Conservation (phyloP, 768 basidiomycete species). For the Russula olivacea region DNA sequence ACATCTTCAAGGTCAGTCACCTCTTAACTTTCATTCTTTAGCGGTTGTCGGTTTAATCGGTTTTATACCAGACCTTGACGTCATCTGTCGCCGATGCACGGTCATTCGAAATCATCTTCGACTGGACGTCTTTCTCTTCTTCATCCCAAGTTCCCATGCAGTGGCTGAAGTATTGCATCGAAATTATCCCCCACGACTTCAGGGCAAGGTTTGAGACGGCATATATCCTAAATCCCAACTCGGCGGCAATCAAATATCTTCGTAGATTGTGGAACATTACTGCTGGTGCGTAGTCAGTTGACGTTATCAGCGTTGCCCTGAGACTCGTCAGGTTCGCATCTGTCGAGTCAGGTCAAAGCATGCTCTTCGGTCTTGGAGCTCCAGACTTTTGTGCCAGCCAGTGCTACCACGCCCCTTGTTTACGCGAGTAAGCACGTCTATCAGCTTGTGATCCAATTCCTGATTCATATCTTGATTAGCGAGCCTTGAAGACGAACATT, state of each 20-base stretch:
- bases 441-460: neutral
- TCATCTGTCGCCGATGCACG: conserved; percentile 42
- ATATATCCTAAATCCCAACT: conserved; percentile 71
- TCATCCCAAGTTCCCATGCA: conserved; percentile 74
- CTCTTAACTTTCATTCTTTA: neutral
- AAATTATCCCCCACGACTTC: conserved; percentile 67
- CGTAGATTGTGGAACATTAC: conserved; percentile 71
- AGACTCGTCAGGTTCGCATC: conserved; percentile 6
- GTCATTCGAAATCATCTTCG: conserved; percentile 66
- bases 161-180: conserved; percentile 73
- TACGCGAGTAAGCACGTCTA: conserved; percentile 46
- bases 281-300: conserved; percentile 36
- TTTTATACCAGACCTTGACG: conserved; percentile 43
- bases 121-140: conserved; percentile 73
- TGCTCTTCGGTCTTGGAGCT: conserved; percentile 62
- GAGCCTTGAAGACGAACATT: conserved; percentile 54
- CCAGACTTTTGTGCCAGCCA: conserved; percentile 47
- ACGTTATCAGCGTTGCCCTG: neutral
- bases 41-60: neutral
- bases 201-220: conserved; percentile 52
- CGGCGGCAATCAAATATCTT: conserved; percentile 63
- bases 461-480: conserved; percentile 35
- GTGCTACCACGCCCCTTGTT: conserved; percentile 41
- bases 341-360: conserved; percentile 39
- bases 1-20: conserved; percentile 61